Evolutionary conservation across 2,329 filamentous ascomycete species (phyloP).

Genomic region (Capronia coronata): DNA sequence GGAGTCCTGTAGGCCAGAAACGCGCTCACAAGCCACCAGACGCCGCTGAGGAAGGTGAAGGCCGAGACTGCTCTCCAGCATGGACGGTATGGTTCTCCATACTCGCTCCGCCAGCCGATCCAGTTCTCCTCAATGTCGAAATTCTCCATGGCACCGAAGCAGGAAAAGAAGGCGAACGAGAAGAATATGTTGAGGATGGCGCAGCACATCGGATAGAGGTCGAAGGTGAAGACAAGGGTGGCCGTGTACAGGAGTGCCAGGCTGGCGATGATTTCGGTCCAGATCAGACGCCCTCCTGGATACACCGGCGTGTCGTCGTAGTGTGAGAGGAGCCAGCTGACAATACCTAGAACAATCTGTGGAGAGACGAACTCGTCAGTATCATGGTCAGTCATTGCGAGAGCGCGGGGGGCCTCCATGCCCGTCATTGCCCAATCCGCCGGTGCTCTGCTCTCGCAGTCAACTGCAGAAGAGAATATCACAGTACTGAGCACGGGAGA

Average conservation of each 20-base stretch:
- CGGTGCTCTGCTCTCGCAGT: no score
- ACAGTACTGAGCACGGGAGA: no score
- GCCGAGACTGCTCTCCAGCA: constrained; percentile 11
- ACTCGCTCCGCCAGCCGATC: constrained; percentile 1
- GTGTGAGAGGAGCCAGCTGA: constrained; percentile 10
- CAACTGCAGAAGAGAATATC: no score
- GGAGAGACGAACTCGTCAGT: neutral
- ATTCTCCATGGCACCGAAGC: constrained; percentile 50
- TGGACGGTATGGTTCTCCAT: constrained; percentile 3
- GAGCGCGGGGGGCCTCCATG: no score
- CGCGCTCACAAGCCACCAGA: constrained; percentile 9
- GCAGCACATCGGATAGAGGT: neutral
- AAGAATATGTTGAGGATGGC: constrained; percentile 12
- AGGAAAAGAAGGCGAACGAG: constrained; percentile 11
- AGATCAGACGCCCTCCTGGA: constrained; percentile 12
- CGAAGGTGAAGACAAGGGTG: constrained; percentile 3
- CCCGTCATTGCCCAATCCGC: no score
- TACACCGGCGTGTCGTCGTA: constrained; percentile 11
- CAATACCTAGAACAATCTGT: constrained; percentile 11
- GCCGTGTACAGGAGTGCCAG: constrained; percentile 1
- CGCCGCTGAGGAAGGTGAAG: constrained; percentile 12
- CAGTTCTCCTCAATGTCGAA: constrained; percentile 40
- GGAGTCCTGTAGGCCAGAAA: neutral
- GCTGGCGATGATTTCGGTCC: constrained; percentile 11
- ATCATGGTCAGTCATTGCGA: neutral